Conservation (phyloP, 2,329 filamentous ascomycete genomes). For the Venturia oleaginea region DNA sequence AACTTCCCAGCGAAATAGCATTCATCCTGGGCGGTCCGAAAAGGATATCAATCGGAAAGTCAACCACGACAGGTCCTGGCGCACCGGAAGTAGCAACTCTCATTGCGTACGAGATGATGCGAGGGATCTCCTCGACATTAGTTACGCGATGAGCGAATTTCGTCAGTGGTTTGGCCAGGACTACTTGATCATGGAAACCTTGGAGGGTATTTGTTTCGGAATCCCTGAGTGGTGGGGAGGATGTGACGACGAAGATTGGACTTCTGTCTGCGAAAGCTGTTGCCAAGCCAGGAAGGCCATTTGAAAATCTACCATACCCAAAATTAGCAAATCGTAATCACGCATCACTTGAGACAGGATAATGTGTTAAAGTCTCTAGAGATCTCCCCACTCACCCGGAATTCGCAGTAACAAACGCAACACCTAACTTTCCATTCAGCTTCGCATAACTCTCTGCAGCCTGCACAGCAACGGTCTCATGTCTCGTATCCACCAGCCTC, state of each 20-base stretch:
- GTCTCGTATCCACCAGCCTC: constrained; percentile 36
- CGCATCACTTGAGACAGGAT: no score
- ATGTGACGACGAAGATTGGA: constrained; percentile 38
- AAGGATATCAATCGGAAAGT: constrained; percentile 33
- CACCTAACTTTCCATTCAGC: constrained; percentile 34
- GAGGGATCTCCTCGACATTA: constrained; percentile 35
- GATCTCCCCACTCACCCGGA: constrained; percentile 28
- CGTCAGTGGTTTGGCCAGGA: constrained; percentile 34
- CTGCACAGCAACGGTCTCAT: constrained; percentile 40
- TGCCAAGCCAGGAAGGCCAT: constrained; percentile 37
- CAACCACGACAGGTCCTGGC: constrained; percentile 27
- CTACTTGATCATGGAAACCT: constrained; percentile 39
- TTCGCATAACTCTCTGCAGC: constrained; percentile 40
- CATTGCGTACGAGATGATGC: constrained; percentile 36
- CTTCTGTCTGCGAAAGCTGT: constrained; percentile 38
- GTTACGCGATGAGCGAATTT: constrained; percentile 39
- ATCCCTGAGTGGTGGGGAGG: constrained; percentile 35
- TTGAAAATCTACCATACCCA: constrained; percentile 31
- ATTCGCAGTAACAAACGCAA: constrained; percentile 41
- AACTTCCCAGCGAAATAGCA: constrained; percentile 33
- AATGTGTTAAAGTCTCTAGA: no score
- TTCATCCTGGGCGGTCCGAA: constrained; percentile 33
- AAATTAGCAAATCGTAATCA: background rate
- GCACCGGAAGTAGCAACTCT: constrained; percentile 31
- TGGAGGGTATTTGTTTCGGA: constrained; percentile 39